Evolutionary conservation across 192 early-diverging fungal genomes (phyloP).

Genomic region (Polychytrium aggregatum): DNA sequence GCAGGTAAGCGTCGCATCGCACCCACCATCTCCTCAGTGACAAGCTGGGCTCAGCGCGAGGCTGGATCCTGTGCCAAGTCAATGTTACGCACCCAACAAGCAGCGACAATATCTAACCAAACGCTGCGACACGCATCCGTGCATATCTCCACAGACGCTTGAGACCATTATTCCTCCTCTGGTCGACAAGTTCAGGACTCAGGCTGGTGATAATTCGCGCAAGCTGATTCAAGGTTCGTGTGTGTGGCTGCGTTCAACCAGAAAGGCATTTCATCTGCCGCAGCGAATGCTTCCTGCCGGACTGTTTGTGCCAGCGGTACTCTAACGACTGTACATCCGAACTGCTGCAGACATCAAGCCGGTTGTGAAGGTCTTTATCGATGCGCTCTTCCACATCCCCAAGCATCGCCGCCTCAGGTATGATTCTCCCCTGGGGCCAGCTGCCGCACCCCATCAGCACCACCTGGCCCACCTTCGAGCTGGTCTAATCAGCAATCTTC

Average conservation of each 20-base stretch:
- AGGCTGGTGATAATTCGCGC: too few species aligned
- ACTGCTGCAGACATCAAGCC: slow-evolving; percentile 48
- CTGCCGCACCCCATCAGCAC: too few species aligned
- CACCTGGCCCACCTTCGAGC: too few species aligned
- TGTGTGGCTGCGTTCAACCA: too few species aligned
- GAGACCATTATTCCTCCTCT: slow-evolving; percentile 79
- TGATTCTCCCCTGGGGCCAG: neutral
- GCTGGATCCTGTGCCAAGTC: neutral
- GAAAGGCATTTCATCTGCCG: too few species aligned
- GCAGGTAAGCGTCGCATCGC: slow-evolving; percentile 13
- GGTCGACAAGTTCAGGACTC: slow-evolving; percentile 40
- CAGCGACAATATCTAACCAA: too few species aligned
- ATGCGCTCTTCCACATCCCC: slow-evolving; percentile 84
- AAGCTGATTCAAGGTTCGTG: too few species aligned
- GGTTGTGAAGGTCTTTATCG: slow-evolving; percentile 82
- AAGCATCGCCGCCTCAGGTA: slow-evolving; percentile 67
- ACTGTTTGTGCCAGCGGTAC: neutral
- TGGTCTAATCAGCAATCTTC: too few species aligned
- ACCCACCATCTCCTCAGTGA: neutral
- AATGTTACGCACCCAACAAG: too few species aligned
- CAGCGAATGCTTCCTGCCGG: too few species aligned
- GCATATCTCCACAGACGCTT: slow-evolving; percentile 41
- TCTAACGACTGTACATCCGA: too few species aligned
- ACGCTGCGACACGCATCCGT: too few species aligned
- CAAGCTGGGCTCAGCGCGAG: neutral